Conservation (phyloP, 2,329 filamentous ascomycete species). For the Phyllosticta citriasiana region DNA sequence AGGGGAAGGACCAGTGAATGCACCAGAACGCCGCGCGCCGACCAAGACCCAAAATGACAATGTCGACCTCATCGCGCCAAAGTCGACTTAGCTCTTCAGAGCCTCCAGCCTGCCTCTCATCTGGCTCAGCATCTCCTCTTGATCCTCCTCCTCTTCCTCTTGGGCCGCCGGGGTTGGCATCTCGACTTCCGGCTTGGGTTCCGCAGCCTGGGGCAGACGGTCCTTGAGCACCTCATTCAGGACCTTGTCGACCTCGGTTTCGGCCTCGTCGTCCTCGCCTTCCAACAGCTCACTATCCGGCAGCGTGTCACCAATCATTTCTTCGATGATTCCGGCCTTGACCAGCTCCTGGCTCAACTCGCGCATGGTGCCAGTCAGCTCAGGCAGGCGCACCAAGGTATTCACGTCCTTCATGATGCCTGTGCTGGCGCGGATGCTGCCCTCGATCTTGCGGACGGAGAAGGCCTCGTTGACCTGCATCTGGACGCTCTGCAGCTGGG, state of each 20-base stretch:
- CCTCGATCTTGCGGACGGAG: slow-evolving; percentile 89
- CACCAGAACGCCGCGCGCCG: not conserved
- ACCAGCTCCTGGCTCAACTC: slow-evolving; percentile 80
- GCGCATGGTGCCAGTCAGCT: slow-evolving; percentile 80
- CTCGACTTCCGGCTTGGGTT: slow-evolving; percentile 41
- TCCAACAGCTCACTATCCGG: slow-evolving; percentile 60
- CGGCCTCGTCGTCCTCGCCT: slow-evolving; percentile 62
- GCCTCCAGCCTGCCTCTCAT: slow-evolving; percentile 90
- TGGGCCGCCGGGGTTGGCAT: slow-evolving; percentile 43
- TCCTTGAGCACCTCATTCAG: slow-evolving; percentile 84
- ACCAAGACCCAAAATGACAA: not conserved
- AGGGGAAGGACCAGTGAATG: not conserved
- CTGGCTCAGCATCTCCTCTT: slow-evolving; percentile 83
- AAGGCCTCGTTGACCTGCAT: slow-evolving; percentile 99
- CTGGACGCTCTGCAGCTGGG: slow-evolving; percentile 82
- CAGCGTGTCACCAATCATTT: slow-evolving; percentile 84
- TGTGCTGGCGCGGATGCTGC: slow-evolving; percentile 73
- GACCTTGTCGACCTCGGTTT: slow-evolving; percentile 78
- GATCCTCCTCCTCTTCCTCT: slow-evolving; percentile 75
- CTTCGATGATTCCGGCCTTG: slow-evolving; percentile 93
- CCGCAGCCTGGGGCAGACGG: slow-evolving; percentile 55
- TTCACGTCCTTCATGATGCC: slow-evolving; percentile 98
- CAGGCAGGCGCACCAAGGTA: slow-evolving; percentile 68
- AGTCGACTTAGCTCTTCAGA: slow-evolving; percentile 61
- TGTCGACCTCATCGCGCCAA: not conserved